Percentiles rank a stretch among this genome's conserved stretches.
These are phyloP conservation scores for Cicer yamashitae DNA, from an alignment of 306 rosid genomes.

Conservation along the genomic window DNA sequence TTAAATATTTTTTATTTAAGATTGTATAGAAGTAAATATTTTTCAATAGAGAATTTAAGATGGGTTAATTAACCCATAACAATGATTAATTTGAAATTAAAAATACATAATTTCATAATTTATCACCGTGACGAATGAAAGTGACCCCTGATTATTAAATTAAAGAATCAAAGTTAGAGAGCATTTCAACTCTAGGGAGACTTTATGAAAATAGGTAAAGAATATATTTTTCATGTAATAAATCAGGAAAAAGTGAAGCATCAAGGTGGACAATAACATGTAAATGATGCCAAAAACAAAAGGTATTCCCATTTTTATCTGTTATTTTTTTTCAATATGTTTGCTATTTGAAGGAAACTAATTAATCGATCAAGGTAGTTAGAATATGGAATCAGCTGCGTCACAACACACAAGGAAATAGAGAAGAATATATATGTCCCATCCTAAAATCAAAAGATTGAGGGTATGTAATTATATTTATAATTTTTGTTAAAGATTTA, in stretches of 20 bases:
- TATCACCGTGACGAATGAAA: conserved; percentile 21
- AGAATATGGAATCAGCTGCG: conserved; percentile 51
- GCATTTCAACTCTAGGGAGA: conserved; percentile 55
- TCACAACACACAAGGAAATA: conserved; percentile 31
- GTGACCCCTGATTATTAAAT: conserved; percentile 31
- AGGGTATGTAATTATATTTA: conserved; percentile 16
- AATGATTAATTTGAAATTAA: conserved; percentile 34
- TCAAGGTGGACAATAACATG: conserved; percentile 47
- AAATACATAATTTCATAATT: conserved; percentile 43
- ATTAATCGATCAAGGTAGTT: conserved; percentile 25
- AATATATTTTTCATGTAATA: conserved; percentile 50
- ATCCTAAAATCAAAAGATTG: conserved; percentile 34
- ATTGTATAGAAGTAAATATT: no score
- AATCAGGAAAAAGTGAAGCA: conserved; percentile 48
- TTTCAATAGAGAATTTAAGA: not conserved
- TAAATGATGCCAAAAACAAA: conserved; percentile 41
- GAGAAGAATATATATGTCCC: not conserved
- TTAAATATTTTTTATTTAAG: no score
- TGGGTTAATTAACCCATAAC: conserved; percentile 20
- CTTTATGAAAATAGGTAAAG: conserved; percentile 45
- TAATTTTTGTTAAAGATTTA: not conserved
- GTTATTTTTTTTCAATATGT: conserved; percentile 8
- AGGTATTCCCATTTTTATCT: conserved; percentile 33
- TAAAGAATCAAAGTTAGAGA: conserved; percentile 51
- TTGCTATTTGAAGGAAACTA: conserved; percentile 27